These are phyloP conservation scores for Xanthoconium stramineum DNA, from an alignment of 768 basidiomycete genomes.

Conservation along the genomic window DNA sequence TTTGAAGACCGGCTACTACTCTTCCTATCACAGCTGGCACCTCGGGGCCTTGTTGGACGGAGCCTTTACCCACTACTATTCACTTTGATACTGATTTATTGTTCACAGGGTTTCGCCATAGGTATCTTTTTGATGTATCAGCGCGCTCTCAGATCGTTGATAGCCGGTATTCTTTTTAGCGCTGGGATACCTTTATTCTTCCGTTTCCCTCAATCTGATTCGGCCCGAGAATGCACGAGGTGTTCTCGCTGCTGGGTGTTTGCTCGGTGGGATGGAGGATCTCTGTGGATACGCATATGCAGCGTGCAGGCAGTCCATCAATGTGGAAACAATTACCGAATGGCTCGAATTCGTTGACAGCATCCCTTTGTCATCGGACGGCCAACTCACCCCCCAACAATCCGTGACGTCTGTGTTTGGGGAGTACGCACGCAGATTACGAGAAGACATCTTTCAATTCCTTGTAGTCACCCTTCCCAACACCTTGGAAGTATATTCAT, in stretches of 20 bases:
- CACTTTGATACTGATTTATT: slow-evolving; percentile 18
- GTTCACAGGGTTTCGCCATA: slow-evolving; percentile 66
- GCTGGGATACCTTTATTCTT: slow-evolving; percentile 78
- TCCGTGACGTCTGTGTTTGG: slow-evolving; percentile 64
- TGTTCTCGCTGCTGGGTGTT: slow-evolving; percentile 79
- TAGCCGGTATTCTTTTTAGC: slow-evolving; percentile 40
- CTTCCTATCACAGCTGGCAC: slow-evolving; percentile 15
- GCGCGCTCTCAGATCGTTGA: slow-evolving; percentile 13
- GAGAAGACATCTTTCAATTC: slow-evolving; percentile 77
- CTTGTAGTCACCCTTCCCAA: slow-evolving; percentile 72
- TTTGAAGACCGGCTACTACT: slow-evolving; percentile 15
- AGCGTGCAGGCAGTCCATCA: slow-evolving; percentile 72
- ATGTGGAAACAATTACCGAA: slow-evolving; percentile 64
- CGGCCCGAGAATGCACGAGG: slow-evolving; percentile 78
- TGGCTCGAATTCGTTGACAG: slow-evolving; percentile 78
- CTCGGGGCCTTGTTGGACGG: slow-evolving; percentile 23
- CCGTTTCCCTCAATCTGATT: slow-evolving; percentile 63
- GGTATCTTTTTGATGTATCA: slow-evolving; percentile 38
- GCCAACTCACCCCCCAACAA: slow-evolving; percentile 42
- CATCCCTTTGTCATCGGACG: slow-evolving; percentile 48
- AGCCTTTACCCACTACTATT: slow-evolving; percentile 6
- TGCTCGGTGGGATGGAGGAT: slow-evolving; percentile 86
- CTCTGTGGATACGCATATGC: slow-evolving; percentile 77
- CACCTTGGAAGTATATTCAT: slow-evolving; percentile 51
- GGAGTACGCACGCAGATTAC: slow-evolving; percentile 69